phyloP scores from a whole-genome alignment of 2,329 filamentous ascomycete genomes.

The Sclerotinia trifoliorum region DNA sequence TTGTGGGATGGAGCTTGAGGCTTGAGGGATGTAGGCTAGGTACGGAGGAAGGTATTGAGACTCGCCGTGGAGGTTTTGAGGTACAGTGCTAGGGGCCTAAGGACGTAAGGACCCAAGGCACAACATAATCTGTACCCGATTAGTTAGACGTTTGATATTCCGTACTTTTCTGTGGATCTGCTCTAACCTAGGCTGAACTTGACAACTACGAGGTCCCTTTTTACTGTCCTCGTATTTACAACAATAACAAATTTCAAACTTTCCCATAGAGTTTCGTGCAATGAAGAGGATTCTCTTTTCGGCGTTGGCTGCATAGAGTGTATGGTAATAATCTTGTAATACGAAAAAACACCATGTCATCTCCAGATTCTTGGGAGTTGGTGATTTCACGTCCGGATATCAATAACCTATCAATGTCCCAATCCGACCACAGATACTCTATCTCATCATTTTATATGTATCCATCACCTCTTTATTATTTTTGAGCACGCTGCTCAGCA shows the following conservation, averaged over 20 bases:
- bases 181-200: too few species aligned
- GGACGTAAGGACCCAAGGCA: not conserved
- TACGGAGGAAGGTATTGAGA: not conserved
- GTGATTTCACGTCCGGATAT: not conserved
- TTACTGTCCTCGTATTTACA: not conserved
- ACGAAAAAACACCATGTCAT: slow-evolving; percentile 4
- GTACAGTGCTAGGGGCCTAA: not conserved
- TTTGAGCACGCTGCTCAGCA: not conserved
- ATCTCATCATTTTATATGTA: not conserved
- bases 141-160: not conserved
- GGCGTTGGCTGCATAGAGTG: not conserved
- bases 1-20: too few species aligned
- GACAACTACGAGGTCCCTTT: too few species aligned
- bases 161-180: not conserved
- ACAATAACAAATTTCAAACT: not conserved
- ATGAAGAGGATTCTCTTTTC: not conserved
- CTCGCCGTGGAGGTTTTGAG: not conserved
- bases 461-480: not conserved
- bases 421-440: not conserved
- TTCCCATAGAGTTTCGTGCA: not conserved
- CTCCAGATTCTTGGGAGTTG: slow-evolving; percentile 5
- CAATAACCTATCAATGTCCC: not conserved
- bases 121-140: not conserved
- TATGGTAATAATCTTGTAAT: slow-evolving; percentile 4
- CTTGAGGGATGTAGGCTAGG: too few species aligned